Conservation (phyloP, 768 basidiomycete genomes). For the Pleurotus sapidus region DNA sequence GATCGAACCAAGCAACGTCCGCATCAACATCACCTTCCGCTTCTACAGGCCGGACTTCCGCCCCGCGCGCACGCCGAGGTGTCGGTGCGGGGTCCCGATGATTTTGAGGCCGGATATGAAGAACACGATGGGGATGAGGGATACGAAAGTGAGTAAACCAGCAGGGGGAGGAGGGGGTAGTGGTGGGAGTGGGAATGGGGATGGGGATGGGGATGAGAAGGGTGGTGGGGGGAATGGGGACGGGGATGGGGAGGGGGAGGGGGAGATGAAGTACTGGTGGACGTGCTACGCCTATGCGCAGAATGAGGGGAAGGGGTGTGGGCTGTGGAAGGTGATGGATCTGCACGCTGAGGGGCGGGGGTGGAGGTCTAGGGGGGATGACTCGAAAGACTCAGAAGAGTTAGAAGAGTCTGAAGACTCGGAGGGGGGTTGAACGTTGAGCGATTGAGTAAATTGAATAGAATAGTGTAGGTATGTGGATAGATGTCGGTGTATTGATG, state of each 20-base stretch:
- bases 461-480: too few species aligned
- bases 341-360: slow-evolving; percentile 59
- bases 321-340: slow-evolving; percentile 73
- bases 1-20: slow-evolving; percentile 55
- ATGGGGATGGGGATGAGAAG: slow-evolving; percentile 42
- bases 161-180: neutral
- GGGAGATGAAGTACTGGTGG: slow-evolving; percentile 64
- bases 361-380: neutral
- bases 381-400: too few species aligned
- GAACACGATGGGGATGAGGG: neutral
- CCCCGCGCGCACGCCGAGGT: slow-evolving; percentile 62
- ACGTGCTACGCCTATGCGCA: slow-evolving; percentile 77
- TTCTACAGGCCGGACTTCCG: slow-evolving; percentile 84
- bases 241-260: neutral
- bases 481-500: too few species aligned
- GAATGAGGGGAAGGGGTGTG: slow-evolving; percentile 82
- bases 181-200: slow-evolving; percentile 39
- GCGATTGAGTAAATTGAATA: too few species aligned
- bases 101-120: slow-evolving; percentile 73
- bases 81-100: slow-evolving; percentile 70
- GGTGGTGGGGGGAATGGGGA: slow-evolving; percentile 21
- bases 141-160: neutral
- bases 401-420: too few species aligned
- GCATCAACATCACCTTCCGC: slow-evolving; percentile 85
- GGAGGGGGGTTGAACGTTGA: too few species aligned